Percentiles rank a stretch among this genome's conserved stretches.
Conservation (phyloP, 23 red algal species). For the Gracilariopsis chorda region DNA sequence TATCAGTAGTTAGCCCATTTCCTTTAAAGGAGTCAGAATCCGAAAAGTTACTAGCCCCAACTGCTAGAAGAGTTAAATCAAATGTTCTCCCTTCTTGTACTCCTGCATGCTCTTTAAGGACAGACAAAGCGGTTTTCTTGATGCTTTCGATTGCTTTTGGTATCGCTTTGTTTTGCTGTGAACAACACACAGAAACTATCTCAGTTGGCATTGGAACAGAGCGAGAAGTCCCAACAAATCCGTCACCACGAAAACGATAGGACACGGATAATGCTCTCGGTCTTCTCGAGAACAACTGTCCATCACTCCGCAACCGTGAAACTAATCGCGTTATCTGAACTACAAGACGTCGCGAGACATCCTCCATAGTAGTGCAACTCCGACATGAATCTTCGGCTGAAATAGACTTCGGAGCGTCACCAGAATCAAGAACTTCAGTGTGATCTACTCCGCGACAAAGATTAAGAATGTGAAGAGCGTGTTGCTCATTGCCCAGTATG, state of each 20-base stretch:
- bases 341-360: slow-evolving; percentile 10
- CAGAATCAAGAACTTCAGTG: slow-evolving; percentile 30
- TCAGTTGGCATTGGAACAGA: slow-evolving; percentile 37
- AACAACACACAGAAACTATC: slow-evolving; percentile 34
- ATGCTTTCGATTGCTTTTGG: background rate
- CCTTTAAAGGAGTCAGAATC: background rate
- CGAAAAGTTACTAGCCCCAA: slow-evolving; percentile 50
- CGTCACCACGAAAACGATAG: slow-evolving; percentile 50
- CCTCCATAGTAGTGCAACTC: slow-evolving; percentile 13
- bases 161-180: background rate
- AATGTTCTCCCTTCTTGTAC: background rate
- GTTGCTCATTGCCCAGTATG: background rate
- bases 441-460: slow-evolving; percentile 32
- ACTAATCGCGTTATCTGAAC: slow-evolving; percentile 13
- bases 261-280: slow-evolving; percentile 36
- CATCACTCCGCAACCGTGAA: slow-evolving; percentile 2
- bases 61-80: slow-evolving; percentile 29
- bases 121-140: background rate
- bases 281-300: slow-evolving; percentile 2
- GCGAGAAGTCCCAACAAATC: background rate
- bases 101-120: slow-evolving; percentile 40
- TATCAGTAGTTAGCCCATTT: background rate
- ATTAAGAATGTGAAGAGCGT: slow-evolving; percentile 21
- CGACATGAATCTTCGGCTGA: slow-evolving; percentile 39
- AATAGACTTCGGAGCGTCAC: slow-evolving; percentile 46